Conservation (phyloP, 176 grass and related monocot genomes). For the Bothriochloa decipiens region DNA sequence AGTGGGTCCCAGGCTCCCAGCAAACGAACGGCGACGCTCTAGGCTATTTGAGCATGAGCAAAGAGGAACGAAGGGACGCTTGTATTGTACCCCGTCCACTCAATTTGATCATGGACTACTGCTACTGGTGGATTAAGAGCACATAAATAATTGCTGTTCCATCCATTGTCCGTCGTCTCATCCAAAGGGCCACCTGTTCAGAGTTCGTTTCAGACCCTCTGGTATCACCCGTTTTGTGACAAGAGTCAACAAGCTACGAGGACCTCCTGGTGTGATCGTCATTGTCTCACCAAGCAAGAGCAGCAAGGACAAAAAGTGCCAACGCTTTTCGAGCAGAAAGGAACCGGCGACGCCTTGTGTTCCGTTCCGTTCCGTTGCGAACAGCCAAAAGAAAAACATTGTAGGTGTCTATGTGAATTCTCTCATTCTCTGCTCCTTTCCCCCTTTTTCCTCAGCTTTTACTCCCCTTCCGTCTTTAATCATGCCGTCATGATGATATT, state of each 20-base stretch:
- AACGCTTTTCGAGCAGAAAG: slow-evolving; percentile 15
- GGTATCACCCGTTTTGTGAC: background rate
- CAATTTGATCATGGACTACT: background rate
- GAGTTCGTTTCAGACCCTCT: no score
- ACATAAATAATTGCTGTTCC: background rate
- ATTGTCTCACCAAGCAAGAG: background rate
- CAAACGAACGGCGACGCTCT: no score
- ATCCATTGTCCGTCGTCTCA: no score
- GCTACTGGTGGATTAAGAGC: background rate
- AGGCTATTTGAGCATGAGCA: background rate
- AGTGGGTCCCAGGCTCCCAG: background rate
- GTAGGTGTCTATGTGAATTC: background rate
- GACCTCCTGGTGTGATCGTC: background rate
- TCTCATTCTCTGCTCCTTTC: slow-evolving; percentile 1
- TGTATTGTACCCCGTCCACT: background rate
- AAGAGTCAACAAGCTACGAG: background rate
- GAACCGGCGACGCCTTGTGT: background rate
- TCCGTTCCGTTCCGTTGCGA: background rate
- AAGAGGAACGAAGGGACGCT: background rate
- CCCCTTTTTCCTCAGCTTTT: background rate
- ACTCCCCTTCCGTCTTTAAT: slow-evolving; percentile 1
- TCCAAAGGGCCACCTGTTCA: no score
- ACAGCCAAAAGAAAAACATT: no score
- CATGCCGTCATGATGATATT: slow-evolving; percentile 25
- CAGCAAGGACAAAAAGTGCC: slow-evolving; percentile 3